Conservation (phyloP, 2,329 filamentous ascomycete genomes). For the Nothopassalora personata region DNA sequence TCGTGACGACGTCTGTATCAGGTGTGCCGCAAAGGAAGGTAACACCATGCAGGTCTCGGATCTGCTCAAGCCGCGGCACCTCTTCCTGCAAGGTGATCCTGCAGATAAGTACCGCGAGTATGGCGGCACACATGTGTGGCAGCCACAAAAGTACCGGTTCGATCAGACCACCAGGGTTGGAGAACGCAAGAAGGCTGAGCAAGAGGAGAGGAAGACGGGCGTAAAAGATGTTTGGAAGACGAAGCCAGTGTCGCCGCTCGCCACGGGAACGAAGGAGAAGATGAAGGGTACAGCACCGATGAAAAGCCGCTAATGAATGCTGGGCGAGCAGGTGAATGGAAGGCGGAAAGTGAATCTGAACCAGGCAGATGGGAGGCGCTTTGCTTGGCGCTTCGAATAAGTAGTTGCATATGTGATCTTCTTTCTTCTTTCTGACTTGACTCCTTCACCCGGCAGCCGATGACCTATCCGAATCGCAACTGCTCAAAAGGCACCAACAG, state of each 20-base stretch:
- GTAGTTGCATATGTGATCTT: background rate
- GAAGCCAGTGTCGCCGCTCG: background rate
- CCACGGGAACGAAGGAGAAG: background rate
- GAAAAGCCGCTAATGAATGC: background rate
- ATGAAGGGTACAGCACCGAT: background rate
- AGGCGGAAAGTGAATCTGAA: background rate
- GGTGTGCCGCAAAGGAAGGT: too few species aligned
- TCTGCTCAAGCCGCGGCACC: too few species aligned
- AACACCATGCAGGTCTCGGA: too few species aligned
- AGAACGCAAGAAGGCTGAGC: too few species aligned
- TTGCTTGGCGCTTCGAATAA: too few species aligned
- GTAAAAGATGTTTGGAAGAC: background rate
- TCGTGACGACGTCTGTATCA: too few species aligned
- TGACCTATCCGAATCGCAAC: conserved; percentile 4
- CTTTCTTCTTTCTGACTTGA: background rate
- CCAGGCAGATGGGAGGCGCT: too few species aligned
- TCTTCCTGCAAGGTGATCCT: too few species aligned
- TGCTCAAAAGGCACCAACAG: background rate
- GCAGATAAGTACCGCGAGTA: too few species aligned
- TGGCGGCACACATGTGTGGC: too few species aligned
- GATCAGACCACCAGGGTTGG: too few species aligned
- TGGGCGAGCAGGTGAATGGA: background rate
- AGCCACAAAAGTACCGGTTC: too few species aligned
- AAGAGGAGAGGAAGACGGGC: background rate
- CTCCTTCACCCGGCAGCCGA: background rate